Evolutionary conservation across 106 monocot genomes (phyloP).

Genomic region (Gastrodia elata): DNA sequence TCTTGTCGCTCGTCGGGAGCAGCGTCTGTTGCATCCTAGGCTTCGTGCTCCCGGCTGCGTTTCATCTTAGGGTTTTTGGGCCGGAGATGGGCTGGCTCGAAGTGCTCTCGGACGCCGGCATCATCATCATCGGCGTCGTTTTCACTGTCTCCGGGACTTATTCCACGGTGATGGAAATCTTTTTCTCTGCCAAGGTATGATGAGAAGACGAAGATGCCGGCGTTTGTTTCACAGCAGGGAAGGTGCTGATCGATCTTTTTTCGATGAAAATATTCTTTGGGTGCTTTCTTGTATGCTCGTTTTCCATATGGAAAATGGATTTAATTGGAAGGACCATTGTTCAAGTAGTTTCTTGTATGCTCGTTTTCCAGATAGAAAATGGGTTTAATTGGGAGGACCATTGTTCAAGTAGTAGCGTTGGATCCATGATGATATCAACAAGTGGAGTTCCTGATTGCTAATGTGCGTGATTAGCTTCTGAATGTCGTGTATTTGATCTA

Average conservation of each 20-base stretch:
- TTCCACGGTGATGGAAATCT: constrained; percentile 35
- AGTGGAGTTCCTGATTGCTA: too few relatives aligned
- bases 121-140: constrained; percentile 29
- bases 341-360: not conserved
- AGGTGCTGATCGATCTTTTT: not conserved
- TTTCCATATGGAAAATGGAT: not conserved
- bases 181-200: constrained; percentile 18
- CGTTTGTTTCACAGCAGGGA: not conserved
- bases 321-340: not conserved
- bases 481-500: too few relatives aligned
- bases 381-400: not conserved
- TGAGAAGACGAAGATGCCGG: not conserved
- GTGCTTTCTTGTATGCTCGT: not conserved
- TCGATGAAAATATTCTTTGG: too few relatives aligned
- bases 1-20: constrained; percentile 53
- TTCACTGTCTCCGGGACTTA: constrained; percentile 40
- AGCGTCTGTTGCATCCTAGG: constrained; percentile 44
- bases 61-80: constrained; percentile 41
- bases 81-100: constrained; percentile 23
- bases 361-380: not conserved
- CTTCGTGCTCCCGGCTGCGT: constrained; percentile 43
- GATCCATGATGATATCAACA: too few relatives aligned
- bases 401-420: not conserved
- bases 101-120: constrained; percentile 12
- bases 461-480: too few relatives aligned